Conservation (phyloP, 2,329 filamentous ascomycete species). For the Nemania sp. region DNA sequence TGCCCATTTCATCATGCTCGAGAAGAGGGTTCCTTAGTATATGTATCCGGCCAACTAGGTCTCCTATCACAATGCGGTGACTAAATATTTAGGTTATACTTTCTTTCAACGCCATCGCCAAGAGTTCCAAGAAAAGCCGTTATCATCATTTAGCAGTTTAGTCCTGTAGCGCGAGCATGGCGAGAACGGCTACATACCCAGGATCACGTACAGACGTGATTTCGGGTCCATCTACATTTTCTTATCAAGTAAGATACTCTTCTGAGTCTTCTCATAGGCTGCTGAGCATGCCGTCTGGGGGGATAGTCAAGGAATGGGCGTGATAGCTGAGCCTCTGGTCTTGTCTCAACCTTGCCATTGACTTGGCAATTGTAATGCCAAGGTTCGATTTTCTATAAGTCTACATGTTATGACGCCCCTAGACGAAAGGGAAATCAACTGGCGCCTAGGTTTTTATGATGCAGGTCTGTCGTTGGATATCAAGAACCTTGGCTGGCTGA, state of each 20-base stretch:
- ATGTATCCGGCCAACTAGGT: slow-evolving; percentile 14
- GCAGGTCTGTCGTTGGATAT: slow-evolving; percentile 4
- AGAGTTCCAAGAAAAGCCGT: slow-evolving; percentile 22
- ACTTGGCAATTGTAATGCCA: slow-evolving; percentile 32
- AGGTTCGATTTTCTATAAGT: slow-evolving; percentile 22
- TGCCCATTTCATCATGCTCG: neutral
- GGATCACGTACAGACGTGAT: slow-evolving; percentile 17
- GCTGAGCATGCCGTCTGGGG: slow-evolving; percentile 14
- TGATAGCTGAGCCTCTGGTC: slow-evolving; percentile 4
- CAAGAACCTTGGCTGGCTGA: slow-evolving; percentile 7
- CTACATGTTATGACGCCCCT: neutral
- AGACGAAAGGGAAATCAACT: no score
- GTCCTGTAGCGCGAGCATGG: slow-evolving; percentile 9
- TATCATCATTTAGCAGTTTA: slow-evolving; percentile 20
- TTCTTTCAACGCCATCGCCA: slow-evolving; percentile 18
- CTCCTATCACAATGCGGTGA: slow-evolving; percentile 1
- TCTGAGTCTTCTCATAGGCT: neutral
- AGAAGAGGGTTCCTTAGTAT: slow-evolving; percentile 15
- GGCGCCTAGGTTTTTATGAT: no score
- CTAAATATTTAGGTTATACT: no score
- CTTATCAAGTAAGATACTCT: slow-evolving; percentile 7
- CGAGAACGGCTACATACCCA: slow-evolving; percentile 9
- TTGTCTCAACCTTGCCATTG: neutral
- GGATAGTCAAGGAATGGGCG: slow-evolving; percentile 28
- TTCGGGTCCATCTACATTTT: neutral